Evolutionary conservation across 2,329 filamentous ascomycete genomes (phyloP).

Genomic region (Aureobasidium sp.): DNA sequence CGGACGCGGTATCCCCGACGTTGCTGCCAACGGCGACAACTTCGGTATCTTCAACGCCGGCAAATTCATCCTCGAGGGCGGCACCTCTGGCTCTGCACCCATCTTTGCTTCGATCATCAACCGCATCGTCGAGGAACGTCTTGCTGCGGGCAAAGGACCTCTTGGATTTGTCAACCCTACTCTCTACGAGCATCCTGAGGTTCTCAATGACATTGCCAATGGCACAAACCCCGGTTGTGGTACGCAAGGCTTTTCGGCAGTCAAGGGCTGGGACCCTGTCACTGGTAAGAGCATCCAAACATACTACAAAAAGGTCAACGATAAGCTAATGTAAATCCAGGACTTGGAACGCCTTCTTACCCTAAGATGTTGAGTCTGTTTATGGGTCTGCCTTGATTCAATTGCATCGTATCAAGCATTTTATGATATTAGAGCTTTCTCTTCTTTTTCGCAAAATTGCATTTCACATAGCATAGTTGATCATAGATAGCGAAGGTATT

Average conservation of each 20-base stretch:
- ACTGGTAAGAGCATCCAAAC: conserved; percentile 13
- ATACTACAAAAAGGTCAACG: not conserved
- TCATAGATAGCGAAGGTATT: not conserved
- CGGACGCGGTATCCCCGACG: conserved; percentile 27
- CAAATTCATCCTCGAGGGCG: conserved; percentile 23
- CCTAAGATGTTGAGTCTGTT: conserved; percentile 23
- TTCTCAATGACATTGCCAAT: conserved; percentile 23
- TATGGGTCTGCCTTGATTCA: not conserved
- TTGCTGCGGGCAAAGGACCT: conserved; percentile 20
- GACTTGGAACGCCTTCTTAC: conserved; percentile 25
- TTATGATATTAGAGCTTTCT: not conserved
- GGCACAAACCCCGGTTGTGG: conserved; percentile 30
- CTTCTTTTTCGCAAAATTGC: not conserved
- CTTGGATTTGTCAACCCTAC: conserved; percentile 29
- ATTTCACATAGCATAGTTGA: not conserved
- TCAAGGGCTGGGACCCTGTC: conserved; percentile 22
- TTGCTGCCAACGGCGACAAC: conserved; percentile 22
- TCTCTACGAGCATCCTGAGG: conserved; percentile 22
- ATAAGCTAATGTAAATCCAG: not conserved
- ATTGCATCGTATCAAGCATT: not conserved
- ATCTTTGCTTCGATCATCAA: conserved; percentile 26
- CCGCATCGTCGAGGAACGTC: conserved; percentile 24
- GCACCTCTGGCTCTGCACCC: conserved; percentile 23
- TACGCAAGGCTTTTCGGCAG: conserved; percentile 19
- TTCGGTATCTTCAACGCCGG: conserved; percentile 27